phyloP scores from a whole-genome alignment of 2,329 filamentous ascomycete species.

The Xylaria sp. region DNA sequence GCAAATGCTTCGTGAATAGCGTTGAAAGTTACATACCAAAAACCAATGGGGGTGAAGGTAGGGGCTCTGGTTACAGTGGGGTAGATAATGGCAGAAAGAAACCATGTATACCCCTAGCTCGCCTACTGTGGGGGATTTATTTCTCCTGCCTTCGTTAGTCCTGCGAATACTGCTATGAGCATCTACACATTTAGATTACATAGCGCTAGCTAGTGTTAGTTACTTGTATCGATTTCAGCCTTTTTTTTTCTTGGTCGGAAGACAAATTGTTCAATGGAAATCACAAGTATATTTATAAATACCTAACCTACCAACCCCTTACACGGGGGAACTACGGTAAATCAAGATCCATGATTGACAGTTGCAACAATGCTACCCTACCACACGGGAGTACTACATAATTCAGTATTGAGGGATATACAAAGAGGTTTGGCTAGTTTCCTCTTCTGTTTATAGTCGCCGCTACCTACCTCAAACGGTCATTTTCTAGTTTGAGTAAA shows the following conservation, averaged over 20 bases:
- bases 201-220: not conserved
- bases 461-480: constrained; percentile 4
- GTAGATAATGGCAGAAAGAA: constrained; percentile 1
- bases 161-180: not conserved
- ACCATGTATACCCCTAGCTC: not conserved
- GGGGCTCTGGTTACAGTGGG: constrained; percentile 15
- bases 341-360: not conserved
- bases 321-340: not conserved
- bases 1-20: no score
- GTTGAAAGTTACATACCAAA: not conserved
- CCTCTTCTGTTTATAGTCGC: not conserved
- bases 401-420: not conserved
- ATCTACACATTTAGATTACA: not conserved
- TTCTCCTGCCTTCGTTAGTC: not conserved
- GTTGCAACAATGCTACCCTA: not conserved
- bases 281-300: not conserved
- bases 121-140: constrained; percentile 15
- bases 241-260: not conserved
- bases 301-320: not conserved
- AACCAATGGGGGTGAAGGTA: not conserved
- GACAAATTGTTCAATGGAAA: not conserved
- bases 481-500: constrained; percentile 12
- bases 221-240: not conserved
- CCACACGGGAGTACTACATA: not conserved
- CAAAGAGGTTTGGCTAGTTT: not conserved